Conservation (phyloP, 495 filamentous ascomycete genomes). For the Aspergillus egyptiacus region DNA sequence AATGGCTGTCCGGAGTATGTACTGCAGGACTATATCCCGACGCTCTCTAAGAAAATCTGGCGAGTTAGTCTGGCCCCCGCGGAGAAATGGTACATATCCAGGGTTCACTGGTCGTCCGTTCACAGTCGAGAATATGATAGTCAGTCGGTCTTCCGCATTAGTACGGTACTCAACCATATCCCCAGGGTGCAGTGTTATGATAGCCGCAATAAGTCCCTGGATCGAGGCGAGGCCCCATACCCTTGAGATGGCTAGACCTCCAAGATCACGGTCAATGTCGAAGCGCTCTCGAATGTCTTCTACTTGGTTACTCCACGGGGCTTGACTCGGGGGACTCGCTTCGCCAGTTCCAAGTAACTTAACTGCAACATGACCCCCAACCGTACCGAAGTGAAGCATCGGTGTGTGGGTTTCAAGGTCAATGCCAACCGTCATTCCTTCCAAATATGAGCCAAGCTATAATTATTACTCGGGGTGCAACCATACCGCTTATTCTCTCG, state of each 20-base stretch:
- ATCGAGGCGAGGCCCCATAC: constrained; percentile 49
- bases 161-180: constrained; percentile 49
- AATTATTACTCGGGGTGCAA: not conserved
- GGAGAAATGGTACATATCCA: constrained; percentile 13
- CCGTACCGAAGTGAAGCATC: constrained; percentile 28
- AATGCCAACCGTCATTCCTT: constrained; percentile 25
- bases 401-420: constrained; percentile 13
- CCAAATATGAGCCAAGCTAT: constrained; percentile 7
- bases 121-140: constrained; percentile 31
- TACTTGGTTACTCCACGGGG: constrained; percentile 30
- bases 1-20: constrained; percentile 21
- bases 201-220: constrained; percentile 33
- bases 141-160: constrained; percentile 30
- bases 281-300: constrained; percentile 36
- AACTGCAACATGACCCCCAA: constrained; percentile 21
- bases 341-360: constrained; percentile 9
- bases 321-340: not conserved
- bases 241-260: constrained; percentile 35
- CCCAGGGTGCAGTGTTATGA: constrained; percentile 44
- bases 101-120: constrained; percentile 2
- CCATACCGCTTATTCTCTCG: constrained; percentile 32
- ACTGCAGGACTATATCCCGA: constrained; percentile 25
- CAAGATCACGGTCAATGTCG: constrained; percentile 41
- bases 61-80: constrained; percentile 2
- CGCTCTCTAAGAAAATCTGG: constrained; percentile 11